Percentiles rank a stretch among this genome's conserved stretches.
These are phyloP conservation scores for Cercospora sp. DNA, from an alignment of 2,329 filamentous ascomycete genomes.

Conservation along the genomic window DNA sequence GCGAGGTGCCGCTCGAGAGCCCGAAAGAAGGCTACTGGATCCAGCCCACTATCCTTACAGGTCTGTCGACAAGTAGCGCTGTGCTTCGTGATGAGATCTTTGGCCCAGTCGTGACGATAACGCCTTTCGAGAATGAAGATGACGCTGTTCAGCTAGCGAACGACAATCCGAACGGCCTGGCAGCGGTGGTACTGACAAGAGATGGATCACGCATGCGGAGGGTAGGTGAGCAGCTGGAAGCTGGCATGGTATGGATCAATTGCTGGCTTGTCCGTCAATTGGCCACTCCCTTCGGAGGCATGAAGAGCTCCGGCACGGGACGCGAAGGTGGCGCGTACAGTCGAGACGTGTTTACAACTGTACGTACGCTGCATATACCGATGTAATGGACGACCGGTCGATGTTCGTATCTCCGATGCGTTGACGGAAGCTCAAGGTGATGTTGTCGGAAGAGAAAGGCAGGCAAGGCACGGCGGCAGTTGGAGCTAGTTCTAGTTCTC, in stretches of 20 bases:
- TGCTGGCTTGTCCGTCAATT: slow-evolving; percentile 18
- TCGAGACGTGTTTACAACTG: slow-evolving; percentile 18
- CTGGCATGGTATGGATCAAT: slow-evolving; percentile 19
- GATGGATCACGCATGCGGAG: slow-evolving; percentile 17
- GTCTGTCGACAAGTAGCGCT: slow-evolving; percentile 43
- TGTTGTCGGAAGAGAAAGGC: not conserved
- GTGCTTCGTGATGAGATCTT: slow-evolving; percentile 41
- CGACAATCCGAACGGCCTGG: slow-evolving; percentile 27
- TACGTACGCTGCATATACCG: slow-evolving; percentile 19
- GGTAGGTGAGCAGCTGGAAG: slow-evolving; percentile 18
- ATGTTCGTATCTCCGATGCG: not conserved
- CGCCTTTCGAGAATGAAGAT: slow-evolving; percentile 38
- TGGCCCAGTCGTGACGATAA: slow-evolving; percentile 41
- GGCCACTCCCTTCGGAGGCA: slow-evolving; percentile 17
- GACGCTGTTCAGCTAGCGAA: slow-evolving; percentile 40
- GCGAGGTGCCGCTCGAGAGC: slow-evolving; percentile 1
- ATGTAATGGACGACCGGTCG: slow-evolving; percentile 8
- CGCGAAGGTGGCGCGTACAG: slow-evolving; percentile 20
- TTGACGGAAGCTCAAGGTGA: not conserved
- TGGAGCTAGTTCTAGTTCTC: not conserved
- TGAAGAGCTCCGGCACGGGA: slow-evolving; percentile 19
- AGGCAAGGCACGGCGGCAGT: not conserved
- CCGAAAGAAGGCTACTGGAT: slow-evolving; percentile 44
- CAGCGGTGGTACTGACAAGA: slow-evolving; percentile 16
- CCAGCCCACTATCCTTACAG: slow-evolving; percentile 49